phyloP scores from a whole-genome alignment of 805 yeast genomes.

The Cephaloascus albidus region DNA sequence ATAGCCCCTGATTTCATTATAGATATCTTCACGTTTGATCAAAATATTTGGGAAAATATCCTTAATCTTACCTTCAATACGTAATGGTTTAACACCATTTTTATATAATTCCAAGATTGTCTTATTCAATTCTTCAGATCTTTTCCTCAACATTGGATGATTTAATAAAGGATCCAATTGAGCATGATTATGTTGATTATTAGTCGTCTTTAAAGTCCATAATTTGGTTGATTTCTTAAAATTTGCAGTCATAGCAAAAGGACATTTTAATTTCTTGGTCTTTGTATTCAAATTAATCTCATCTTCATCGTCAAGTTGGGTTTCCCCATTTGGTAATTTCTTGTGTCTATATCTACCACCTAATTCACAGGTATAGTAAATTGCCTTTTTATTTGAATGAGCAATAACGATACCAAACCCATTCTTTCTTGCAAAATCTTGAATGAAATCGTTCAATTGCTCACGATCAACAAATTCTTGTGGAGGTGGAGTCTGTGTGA shows the following conservation, averaged over 20 bases:
- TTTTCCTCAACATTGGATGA: slow-evolving; percentile 48
- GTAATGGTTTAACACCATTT: slow-evolving; percentile 46
- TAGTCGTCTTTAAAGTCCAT: slow-evolving; percentile 45
- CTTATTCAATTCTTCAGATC: slow-evolving; percentile 41
- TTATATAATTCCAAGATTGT: slow-evolving; percentile 42
- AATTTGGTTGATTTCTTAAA: slow-evolving; percentile 37
- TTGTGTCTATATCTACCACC: slow-evolving; percentile 50
- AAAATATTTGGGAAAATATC: slow-evolving; percentile 44
- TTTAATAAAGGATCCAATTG: slow-evolving; percentile 45
- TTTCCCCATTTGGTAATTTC: slow-evolving; percentile 16
- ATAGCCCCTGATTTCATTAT: slow-evolving; percentile 47
- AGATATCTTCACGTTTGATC: slow-evolving; percentile 48
- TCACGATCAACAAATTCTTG: slow-evolving; percentile 40
- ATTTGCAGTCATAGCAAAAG: slow-evolving; percentile 51
- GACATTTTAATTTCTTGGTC: slow-evolving; percentile 46
- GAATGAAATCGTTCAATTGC: slow-evolving; percentile 42
- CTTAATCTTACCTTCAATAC: slow-evolving; percentile 40
- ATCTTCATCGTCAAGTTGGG: neutral
- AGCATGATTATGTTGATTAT: slow-evolving; percentile 52
- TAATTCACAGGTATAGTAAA: slow-evolving; percentile 49
- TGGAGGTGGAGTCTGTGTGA: slow-evolving; percentile 45
- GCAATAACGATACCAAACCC: slow-evolving; percentile 54
- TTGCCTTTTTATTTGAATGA: slow-evolving; percentile 48
- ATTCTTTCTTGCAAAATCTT: slow-evolving; percentile 46
- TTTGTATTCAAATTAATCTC: slow-evolving; percentile 12